phyloP scores from a whole-genome alignment of 2,329 filamentous ascomycete species.

The Penicillium palitans region DNA sequence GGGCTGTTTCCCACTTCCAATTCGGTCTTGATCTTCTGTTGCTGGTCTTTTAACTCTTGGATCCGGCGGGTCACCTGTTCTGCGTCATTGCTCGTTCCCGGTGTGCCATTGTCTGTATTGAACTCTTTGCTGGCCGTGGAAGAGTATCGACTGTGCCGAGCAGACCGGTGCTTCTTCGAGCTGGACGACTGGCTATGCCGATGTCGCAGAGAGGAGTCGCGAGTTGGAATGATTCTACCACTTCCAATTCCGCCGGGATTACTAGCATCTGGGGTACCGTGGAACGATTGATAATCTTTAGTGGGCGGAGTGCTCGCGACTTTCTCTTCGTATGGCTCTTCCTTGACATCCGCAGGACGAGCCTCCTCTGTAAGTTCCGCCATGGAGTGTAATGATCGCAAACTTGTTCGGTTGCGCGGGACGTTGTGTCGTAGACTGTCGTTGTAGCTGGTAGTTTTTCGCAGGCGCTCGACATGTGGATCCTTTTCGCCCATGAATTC shows the following conservation, averaged over 20 bases:
- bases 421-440: constrained; percentile 36
- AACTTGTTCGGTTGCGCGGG: constrained; percentile 39
- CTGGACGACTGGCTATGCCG: constrained; percentile 49
- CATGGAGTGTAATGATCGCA: constrained; percentile 46
- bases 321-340: constrained; percentile 22
- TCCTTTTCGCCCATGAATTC: constrained; percentile 42
- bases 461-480: constrained; percentile 32
- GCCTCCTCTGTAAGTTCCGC: constrained; percentile 45
- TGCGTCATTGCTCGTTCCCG: constrained; percentile 46
- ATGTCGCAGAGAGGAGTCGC: constrained; percentile 67
- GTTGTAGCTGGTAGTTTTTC: constrained; percentile 37
- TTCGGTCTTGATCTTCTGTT: constrained; percentile 55
- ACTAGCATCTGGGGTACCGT: constrained; percentile 28
- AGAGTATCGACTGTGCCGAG: constrained; percentile 43
- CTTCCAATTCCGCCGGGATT: constrained; percentile 44
- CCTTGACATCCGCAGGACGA: constrained; percentile 21
- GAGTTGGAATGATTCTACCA: constrained; percentile 61
- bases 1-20: constrained; percentile 43
- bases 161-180: constrained; percentile 56
- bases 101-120: constrained; percentile 41
- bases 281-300: constrained; percentile 39
- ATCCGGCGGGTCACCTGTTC: constrained; percentile 60
- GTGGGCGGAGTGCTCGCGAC: constrained; percentile 25
- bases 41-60: constrained; percentile 58
- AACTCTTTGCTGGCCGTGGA: constrained; percentile 42